Evolutionary conservation across 768 basidiomycete genomes (phyloP), one percentile per base, ranked within the genome.

Genomic region (Suillus subluteus): DNA sequence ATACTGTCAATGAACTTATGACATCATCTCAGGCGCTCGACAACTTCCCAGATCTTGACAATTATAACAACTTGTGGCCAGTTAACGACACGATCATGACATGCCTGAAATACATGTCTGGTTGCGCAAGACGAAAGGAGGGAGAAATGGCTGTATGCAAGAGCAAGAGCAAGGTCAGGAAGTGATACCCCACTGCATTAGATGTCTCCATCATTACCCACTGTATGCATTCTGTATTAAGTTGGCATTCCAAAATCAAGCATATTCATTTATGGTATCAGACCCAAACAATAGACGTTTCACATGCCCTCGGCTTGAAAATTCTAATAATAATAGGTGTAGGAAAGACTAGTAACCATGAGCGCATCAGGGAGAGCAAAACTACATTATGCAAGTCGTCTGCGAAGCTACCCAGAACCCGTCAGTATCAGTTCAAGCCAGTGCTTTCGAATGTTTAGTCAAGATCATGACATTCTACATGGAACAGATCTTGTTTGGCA

Each of bases 331-430:
- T 26, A 26, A 26, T 2, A 26, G 26, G 26, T 26, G 26, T 26
- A 26, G 26, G 26, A 26, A 26, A 26, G 26, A 26, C 26, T 26
- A 26, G 26, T 26, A 26, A 26, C 26, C 26, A 26, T 26, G 26
- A 26, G 26, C 26, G 2, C 26, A 26, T 15, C 74, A 99, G 95
- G 98, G 97, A 71, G 98, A 99, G 79, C 89, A 97, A 58, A 99
- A 99, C 80, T 99, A 98, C 82, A 99, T 99, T 79, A 99, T 99
- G 98, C 98, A 99, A 82, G 96, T 99, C 52, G 93, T 99, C 21
- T 99, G 98, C 75, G 97, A 99, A 75, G 97, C 97, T 0, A 99
- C 98, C 0, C 98, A 99, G 78, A 96, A 90, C 71, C 67, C 85
- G 1, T 79, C 88, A 2, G 87, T 91, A 4, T 78, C 84, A 43